phyloP scores from a whole-genome alignment of 2,329 filamentous ascomycete genomes.

The Claviceps sp. region DNA sequence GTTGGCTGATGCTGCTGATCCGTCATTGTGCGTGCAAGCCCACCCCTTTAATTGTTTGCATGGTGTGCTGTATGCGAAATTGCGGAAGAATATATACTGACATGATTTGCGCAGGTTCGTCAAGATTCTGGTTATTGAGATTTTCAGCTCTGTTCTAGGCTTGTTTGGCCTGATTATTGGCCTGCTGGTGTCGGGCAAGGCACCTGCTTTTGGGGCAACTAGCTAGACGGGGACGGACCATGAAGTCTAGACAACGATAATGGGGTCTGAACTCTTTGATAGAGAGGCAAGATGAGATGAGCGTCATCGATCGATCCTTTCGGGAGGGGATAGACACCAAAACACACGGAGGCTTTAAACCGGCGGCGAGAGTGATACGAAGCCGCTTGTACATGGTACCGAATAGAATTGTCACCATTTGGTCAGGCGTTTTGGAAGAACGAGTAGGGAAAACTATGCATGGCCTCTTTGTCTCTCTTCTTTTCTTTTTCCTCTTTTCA shows the following conservation, averaged over 20 bases:
- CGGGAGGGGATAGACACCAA: background rate
- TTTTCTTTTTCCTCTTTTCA: background rate
- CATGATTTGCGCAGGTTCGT: constrained; percentile 55
- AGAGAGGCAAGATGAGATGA: background rate
- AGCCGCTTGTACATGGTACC: constrained; percentile 19
- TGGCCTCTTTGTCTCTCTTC: constrained; percentile 6
- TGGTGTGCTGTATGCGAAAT: too few relatives aligned
- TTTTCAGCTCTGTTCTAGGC: constrained; percentile 94
- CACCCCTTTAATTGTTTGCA: background rate
- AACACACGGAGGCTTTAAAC: background rate
- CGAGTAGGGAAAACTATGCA: constrained; percentile 15
- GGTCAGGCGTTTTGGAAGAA: constrained; percentile 29
- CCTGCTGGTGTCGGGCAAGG: constrained; percentile 74
- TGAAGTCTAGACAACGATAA: background rate
- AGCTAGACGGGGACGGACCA: background rate
- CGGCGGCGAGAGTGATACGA: background rate
- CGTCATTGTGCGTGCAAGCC: constrained; percentile 57
- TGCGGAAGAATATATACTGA: constrained; percentile 10
- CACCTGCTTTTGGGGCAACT: constrained; percentile 25
- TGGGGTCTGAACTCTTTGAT: background rate
- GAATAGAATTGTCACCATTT: constrained; percentile 17
- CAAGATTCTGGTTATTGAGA: constrained; percentile 97
- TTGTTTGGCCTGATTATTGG: constrained; percentile 95
- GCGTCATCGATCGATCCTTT: background rate
- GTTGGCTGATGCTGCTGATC: constrained; percentile 86